Evolutionary conservation across 768 basidiomycete species (phyloP).

Genomic region (Punctularia strigosozonata): DNA sequence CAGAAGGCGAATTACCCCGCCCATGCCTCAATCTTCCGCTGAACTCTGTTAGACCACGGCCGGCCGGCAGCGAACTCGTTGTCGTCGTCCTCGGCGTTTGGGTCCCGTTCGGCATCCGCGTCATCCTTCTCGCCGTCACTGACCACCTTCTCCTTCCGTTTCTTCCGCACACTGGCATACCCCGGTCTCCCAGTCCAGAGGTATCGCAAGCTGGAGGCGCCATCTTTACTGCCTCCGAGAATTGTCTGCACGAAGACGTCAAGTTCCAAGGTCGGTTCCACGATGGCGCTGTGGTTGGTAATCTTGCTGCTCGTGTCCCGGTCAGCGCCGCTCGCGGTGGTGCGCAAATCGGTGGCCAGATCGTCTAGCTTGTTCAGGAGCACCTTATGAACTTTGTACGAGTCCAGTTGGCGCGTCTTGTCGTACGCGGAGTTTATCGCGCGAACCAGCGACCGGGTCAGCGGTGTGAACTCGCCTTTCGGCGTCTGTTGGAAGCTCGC

Average conservation of each 20-base stretch:
- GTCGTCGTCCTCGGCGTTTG: slow-evolving; percentile 21
- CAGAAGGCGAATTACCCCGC: slow-evolving; percentile 23
- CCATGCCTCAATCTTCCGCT: slow-evolving; percentile 38
- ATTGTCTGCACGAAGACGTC: slow-evolving; percentile 36
- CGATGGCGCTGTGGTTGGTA: slow-evolving; percentile 20
- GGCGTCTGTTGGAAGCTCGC: slow-evolving; percentile 15
- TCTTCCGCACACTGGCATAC: slow-evolving; percentile 13
- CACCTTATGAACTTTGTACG: slow-evolving; percentile 50
- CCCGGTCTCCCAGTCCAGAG: slow-evolving; percentile 23
- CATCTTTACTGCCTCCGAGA: slow-evolving; percentile 21
- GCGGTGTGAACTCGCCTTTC: too few relatives aligned
- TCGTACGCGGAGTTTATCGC: slow-evolving; percentile 37
- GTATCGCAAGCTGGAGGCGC: slow-evolving; percentile 18
- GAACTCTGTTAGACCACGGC: slow-evolving; percentile 29
- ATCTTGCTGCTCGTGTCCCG: slow-evolving; percentile 5
- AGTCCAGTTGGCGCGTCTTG: slow-evolving; percentile 31
- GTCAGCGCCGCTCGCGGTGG: slow-evolving; percentile 9
- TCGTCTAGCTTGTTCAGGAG: slow-evolving; percentile 52
- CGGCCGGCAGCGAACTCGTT: slow-evolving; percentile 20
- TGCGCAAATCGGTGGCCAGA: slow-evolving; percentile 26
- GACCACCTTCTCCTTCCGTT: slow-evolving; percentile 24
- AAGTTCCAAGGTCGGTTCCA: slow-evolving; percentile 40
- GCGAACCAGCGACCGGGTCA: slow-evolving; percentile 35
- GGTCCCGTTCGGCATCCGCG: slow-evolving; percentile 22
- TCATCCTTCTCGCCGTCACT: slow-evolving; percentile 20